Evolutionary conservation across 2,329 filamentous ascomycete genomes (phyloP), one percentile per base, ranked within the genome.

Genomic region (Verticillium albo-atrum): DNA sequence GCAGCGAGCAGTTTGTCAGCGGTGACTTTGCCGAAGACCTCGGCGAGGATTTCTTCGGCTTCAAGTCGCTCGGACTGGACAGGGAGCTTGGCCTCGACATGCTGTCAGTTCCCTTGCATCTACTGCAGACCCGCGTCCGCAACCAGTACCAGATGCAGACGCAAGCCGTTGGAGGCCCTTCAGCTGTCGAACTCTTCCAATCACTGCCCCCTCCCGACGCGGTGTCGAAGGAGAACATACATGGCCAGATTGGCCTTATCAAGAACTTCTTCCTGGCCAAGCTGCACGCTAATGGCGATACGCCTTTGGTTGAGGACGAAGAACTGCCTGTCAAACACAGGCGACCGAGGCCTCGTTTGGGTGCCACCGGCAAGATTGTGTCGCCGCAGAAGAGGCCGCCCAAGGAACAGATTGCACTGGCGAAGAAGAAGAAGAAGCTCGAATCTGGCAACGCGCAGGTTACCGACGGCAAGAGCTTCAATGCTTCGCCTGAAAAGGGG

Each of bases 1-100:
- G 93, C 64, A 97, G 92, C 73, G 95, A 99, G 64, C 95, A 98
- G 71, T 99, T 98, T 67, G 88, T 97, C 54, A 92, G 91, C 53
- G 95, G 95, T 62, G 95, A 99, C 74, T 99, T 99, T 72, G 95
- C 95, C 1, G 95, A 97, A 72, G 95, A 99, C 67, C 89, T 99
- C 14, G 94, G 93, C 62, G 95, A 99, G 78, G 95, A 99, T 76
- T 99, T 97, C 83, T 99, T 99, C 70, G 95, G 95, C 28, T 98
- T 99, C 84, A 93, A 92, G 71, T 93, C 96, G 61, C 85, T 99
- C 53, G 95, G 95, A 51, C 83, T 99, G 60, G 92, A 97, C 68
- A 89, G 88, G 67, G 95, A 99, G 71, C 89, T 98, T 71, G 93
- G 93, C 20, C 82, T 95, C 62, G 89, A 94, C 32, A 90, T 90